Percentiles rank a stretch among this genome's conserved stretches.
phyloP scores from a whole-genome alignment of 768 basidiomycete genomes.

The Naganishia kalamii region DNA sequence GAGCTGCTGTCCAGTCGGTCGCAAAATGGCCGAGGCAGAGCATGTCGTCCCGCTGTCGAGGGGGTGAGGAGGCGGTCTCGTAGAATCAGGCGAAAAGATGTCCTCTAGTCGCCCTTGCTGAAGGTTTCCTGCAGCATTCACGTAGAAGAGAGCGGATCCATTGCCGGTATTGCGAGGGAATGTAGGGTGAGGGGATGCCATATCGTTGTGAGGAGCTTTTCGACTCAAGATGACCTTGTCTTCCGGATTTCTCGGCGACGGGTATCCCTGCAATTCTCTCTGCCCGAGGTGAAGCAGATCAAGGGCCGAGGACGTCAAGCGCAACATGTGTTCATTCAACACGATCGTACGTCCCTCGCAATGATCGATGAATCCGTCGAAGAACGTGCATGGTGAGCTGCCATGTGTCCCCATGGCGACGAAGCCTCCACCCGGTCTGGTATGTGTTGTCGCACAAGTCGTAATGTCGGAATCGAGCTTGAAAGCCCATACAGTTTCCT shows the following conservation, averaged over 20 bases:
- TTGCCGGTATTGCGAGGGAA: background rate
- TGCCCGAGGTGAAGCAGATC: background rate
- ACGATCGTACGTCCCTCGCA: background rate
- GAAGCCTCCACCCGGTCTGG: background rate
- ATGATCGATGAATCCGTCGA: background rate
- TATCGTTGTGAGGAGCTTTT: background rate
- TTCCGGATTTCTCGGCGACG: too few relatives aligned
- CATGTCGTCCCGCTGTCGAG: background rate
- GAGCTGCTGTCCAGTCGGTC: constrained; percentile 15
- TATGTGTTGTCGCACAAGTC: background rate
- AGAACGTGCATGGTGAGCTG: too few relatives aligned
- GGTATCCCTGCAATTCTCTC: background rate
- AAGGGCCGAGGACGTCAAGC: background rate
- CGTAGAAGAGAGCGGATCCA: background rate
- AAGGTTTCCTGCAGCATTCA: constrained; percentile 1
- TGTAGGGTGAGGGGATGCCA: background rate
- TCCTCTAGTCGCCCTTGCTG: background rate
- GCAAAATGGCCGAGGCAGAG: background rate
- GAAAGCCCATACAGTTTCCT: background rate
- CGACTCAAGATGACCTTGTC: background rate
- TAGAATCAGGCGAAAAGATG: background rate
- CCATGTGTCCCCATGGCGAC: background rate
- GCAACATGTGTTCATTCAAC: background rate
- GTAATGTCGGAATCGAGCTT: background rate
- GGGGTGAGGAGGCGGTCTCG: background rate